phyloP scores from a whole-genome alignment of 1,284 basidiomycete genomes.

The Irpex sp. region DNA sequence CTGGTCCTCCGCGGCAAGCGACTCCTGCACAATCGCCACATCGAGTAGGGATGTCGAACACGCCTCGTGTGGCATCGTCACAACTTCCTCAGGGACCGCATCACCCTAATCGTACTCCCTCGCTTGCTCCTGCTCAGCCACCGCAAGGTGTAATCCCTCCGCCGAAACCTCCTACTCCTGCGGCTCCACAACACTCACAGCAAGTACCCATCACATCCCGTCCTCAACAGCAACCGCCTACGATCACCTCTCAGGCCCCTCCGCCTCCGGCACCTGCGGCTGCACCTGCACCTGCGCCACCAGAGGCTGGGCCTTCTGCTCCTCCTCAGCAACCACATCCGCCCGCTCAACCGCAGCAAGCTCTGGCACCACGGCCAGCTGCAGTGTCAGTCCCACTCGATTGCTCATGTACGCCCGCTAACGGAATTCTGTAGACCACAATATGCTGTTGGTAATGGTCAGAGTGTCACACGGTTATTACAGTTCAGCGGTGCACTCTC shows the following conservation, averaged over 20 bases:
- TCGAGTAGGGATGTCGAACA: conserved; percentile 16
- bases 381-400: neutral
- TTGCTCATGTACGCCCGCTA: neutral
- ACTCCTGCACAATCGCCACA: conserved; percentile 14
- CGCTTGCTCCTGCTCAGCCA: conserved; percentile 7
- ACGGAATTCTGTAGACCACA: neutral
- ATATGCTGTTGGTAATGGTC: conserved; percentile 45
- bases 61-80: conserved; percentile 20
- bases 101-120: conserved; percentile 14
- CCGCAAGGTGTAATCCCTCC: conserved; percentile 9
- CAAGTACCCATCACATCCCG: neutral
- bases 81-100: conserved; percentile 20
- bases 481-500: conserved; percentile 64
- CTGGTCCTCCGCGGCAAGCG: conserved; percentile 11
- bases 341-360: neutral
- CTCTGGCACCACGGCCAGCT: neutral
- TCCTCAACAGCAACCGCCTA: neutral
- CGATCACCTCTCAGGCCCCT: neutral
- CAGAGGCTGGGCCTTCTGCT: neutral
- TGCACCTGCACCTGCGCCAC: neutral
- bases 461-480: conserved; percentile 55
- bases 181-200: neutral
- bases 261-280: neutral
- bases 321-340: neutral
- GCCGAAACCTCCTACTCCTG: conserved; percentile 11